A percentile compares a stretch with the other conserved stretches of the same genome.
Conservation (phyloP, 164 flowering plant species). For the Houttuynia cordata region DNA sequence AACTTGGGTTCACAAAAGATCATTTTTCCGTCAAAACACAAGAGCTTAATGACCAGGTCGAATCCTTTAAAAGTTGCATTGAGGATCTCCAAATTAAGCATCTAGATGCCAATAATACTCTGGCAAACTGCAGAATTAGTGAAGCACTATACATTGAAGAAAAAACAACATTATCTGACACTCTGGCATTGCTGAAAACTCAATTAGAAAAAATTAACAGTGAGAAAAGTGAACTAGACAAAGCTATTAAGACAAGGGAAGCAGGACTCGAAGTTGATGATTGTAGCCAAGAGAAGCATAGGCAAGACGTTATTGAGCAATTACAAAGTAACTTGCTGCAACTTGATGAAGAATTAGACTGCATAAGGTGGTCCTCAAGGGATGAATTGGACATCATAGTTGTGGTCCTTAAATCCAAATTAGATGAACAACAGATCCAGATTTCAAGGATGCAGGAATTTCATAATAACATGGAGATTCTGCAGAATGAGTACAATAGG, state of each 20-base stretch:
- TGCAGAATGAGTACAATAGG: constrained; percentile 35
- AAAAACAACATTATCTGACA: constrained; percentile 26
- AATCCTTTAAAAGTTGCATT: constrained; percentile 19
- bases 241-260: constrained; percentile 25
- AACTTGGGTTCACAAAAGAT: constrained; percentile 23
- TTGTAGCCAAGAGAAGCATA: constrained; percentile 13
- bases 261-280: constrained; percentile 13
- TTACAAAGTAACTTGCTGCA: background rate
- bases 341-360: constrained; percentile 32
- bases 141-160: constrained; percentile 39
- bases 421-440: constrained; percentile 33
- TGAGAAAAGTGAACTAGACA: constrained; percentile 28
- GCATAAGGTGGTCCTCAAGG: constrained; percentile 26
- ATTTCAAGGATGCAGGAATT: constrained; percentile 21
- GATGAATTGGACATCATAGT: constrained; percentile 44
- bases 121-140: constrained; percentile 25
- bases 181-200: constrained; percentile 31
- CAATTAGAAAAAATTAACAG: constrained; percentile 33
- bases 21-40: constrained; percentile 28
- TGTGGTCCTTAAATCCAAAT: constrained; percentile 35
- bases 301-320: constrained; percentile 8
- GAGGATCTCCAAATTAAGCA: constrained; percentile 33
- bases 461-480: constrained; percentile 24
- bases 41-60: constrained; percentile 34
- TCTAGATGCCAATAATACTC: constrained; percentile 24